Percentiles rank a stretch among this genome's conserved stretches.
Conservation (phyloP, 441 rosid species). For the Capsella rubella region DNA sequence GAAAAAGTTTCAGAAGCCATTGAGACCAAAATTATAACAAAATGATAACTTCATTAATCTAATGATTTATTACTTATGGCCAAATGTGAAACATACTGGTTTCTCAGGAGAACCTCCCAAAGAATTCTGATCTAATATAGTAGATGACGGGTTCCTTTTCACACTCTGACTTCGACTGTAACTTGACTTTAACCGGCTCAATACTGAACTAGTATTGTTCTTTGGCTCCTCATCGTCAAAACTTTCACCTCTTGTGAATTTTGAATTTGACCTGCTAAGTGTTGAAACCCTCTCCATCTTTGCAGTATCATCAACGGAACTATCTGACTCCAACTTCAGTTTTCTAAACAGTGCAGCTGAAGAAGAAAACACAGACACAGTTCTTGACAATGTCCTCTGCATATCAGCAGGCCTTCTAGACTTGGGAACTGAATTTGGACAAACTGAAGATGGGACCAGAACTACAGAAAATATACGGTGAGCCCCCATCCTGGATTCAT, state of each 20-base stretch:
- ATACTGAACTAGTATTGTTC: constrained; percentile 50
- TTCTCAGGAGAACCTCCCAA: constrained; percentile 50
- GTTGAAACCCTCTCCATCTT: constrained; percentile 51
- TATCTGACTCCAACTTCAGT: constrained; percentile 56
- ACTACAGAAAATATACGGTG: constrained; percentile 87
- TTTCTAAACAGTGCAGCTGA: constrained; percentile 91
- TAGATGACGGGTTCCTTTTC: constrained; percentile 46
- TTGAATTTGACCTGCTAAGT: constrained; percentile 61
- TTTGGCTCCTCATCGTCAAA: constrained; percentile 47
- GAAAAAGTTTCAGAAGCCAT: constrained; percentile 38
- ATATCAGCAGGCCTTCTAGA: constrained; percentile 60
- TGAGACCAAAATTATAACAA: constrained; percentile 28
- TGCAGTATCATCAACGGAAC: constrained; percentile 46
- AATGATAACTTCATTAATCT: neutral
- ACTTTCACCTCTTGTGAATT: constrained; percentile 50
- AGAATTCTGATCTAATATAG: constrained; percentile 45
- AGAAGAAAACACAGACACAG: constrained; percentile 91
- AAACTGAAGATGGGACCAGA: constrained; percentile 89
- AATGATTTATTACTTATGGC: constrained; percentile 7
- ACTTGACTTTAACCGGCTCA: constrained; percentile 71
- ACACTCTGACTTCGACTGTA: constrained; percentile 63
- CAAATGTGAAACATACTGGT: constrained; percentile 49
- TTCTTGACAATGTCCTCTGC: constrained; percentile 85
- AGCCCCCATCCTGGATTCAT: constrained; percentile 79
- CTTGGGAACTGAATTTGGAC: constrained; percentile 55